Conservation (phyloP, 768 basidiomycete genomes). For the Lentinula edodes region DNA sequence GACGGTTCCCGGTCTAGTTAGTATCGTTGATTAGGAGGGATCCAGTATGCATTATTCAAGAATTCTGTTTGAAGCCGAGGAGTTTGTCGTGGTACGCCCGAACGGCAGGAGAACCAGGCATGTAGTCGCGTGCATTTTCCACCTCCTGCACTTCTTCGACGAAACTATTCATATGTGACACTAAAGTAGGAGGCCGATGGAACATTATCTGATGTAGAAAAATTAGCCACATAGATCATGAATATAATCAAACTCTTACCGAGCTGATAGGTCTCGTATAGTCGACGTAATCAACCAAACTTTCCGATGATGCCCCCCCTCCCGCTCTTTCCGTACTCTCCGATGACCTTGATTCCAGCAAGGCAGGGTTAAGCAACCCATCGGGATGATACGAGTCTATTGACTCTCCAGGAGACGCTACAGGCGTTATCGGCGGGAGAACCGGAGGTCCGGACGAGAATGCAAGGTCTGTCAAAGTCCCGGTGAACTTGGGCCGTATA, state of each 20-base stretch:
- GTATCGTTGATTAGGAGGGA: too few species aligned
- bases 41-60: neutral
- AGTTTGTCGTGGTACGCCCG: slow-evolving; percentile 1
- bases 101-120: neutral
- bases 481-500: neutral
- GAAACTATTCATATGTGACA: neutral
- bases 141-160: neutral
- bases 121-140: neutral
- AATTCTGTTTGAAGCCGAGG: neutral
- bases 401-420: slow-evolving; percentile 1
- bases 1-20: too few species aligned
- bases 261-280: slow-evolving; percentile 6
- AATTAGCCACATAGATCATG: neutral
- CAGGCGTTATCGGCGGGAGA: neutral
- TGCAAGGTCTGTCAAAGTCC: slow-evolving; percentile 2
- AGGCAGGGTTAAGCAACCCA: neutral
- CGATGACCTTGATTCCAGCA: neutral
- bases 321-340: neutral
- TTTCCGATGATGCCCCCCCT: neutral
- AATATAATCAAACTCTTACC: neutral
- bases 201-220: neutral
- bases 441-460: neutral
- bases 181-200: neutral
- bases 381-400: slow-evolving; percentile 4
- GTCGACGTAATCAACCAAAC: slow-evolving; percentile 1